Evolutionary conservation across 2,329 filamentous ascomycete genomes (phyloP).

Genomic region (Aspergillus fijiensis): DNA sequence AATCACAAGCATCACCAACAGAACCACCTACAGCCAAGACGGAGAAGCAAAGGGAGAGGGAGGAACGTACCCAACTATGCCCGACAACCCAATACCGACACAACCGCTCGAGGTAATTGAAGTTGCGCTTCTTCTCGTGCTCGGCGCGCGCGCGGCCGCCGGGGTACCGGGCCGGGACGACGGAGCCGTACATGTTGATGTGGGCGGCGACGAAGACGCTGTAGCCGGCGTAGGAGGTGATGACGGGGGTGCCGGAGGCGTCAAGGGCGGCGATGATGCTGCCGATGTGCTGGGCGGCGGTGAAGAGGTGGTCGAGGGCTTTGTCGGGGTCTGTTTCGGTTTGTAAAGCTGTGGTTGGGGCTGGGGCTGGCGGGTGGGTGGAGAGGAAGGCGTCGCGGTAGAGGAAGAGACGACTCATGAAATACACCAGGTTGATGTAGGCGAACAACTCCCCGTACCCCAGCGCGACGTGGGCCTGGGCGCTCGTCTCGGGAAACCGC

Average conservation of each 20-base stretch:
- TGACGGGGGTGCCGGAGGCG: constrained; percentile 32
- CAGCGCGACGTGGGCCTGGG: constrained; percentile 36
- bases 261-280: constrained; percentile 33
- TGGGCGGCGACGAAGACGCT: constrained; percentile 40
- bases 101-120: constrained; percentile 34
- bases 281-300: constrained; percentile 34
- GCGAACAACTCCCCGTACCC: constrained; percentile 39
- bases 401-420: constrained; percentile 39
- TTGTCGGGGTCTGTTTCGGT: constrained; percentile 12
- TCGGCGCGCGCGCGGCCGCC: constrained; percentile 33
- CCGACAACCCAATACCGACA: constrained; percentile 38
- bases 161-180: constrained; percentile 34
- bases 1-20: too few species aligned
- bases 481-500: constrained; percentile 34
- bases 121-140: constrained; percentile 32
- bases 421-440: constrained; percentile 40
- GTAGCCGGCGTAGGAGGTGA: constrained; percentile 40
- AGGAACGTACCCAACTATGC: constrained; percentile 31
- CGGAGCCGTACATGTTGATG: constrained; percentile 41
- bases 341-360: constrained; percentile 6
- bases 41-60: too few species aligned
- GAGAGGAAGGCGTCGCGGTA: constrained; percentile 37
- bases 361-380: constrained; percentile 21
- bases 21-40: not conserved
- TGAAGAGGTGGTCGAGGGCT: constrained; percentile 34